Base-by-base conservation (phyloP, 2,329 filamentous ascomycete genomes). In the Cladophialophora yegresii region DNA sequence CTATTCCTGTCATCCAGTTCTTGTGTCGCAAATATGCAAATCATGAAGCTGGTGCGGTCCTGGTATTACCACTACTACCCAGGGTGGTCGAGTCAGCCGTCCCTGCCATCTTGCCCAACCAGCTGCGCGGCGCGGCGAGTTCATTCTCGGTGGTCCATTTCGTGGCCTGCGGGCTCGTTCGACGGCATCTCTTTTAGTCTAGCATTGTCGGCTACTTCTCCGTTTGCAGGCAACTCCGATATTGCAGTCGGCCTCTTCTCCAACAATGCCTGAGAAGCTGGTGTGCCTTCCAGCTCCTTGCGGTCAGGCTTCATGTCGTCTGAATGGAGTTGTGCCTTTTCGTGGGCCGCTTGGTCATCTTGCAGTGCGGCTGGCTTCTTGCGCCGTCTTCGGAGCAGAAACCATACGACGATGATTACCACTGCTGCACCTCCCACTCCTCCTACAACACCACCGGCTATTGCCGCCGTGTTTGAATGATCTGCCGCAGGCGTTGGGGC, bases 41-140 rank as follows among this genome's bases (percentile, higher is more conserved):
- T n/a, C 47, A 50, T 5, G 47, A 26, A 26, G 47, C 20, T 9
- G 47, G 8, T 2, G 47, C 20, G 4, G 13, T 51, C 4, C 47
- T 23, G 13, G 55, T 20, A 12, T 43, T 49, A 26, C 55, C 43
- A 8, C 36, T 43, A 47, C 33, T 43, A 47, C 33, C 40, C 16
- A 58, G 55, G 16, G 55, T 58, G 20, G 55, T 58, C 55, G 55
- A 58, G 55, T 58, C 55, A 13, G 40, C 45, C 33, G 49, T 28
- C 20, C 22, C 23, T 12, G 36, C 55, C 55, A 58, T 13, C 43
- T 36, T 43, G 36, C 49, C 55, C 4, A 47, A 40, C n/a, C n/a
- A n/a, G n/a, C n/a, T n/a, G n/a, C n/a, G n/a, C n/a, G n/a, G n/a
- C 1, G 36, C 55, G 36, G 36, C 55, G 33, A 58, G 26, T 40